A percentile compares a stretch with the other conserved stretches of the same genome.
Evolutionary conservation across 495 filamentous ascomycete genomes (phyloP).

Genomic region (Cercophora scortea): DNA sequence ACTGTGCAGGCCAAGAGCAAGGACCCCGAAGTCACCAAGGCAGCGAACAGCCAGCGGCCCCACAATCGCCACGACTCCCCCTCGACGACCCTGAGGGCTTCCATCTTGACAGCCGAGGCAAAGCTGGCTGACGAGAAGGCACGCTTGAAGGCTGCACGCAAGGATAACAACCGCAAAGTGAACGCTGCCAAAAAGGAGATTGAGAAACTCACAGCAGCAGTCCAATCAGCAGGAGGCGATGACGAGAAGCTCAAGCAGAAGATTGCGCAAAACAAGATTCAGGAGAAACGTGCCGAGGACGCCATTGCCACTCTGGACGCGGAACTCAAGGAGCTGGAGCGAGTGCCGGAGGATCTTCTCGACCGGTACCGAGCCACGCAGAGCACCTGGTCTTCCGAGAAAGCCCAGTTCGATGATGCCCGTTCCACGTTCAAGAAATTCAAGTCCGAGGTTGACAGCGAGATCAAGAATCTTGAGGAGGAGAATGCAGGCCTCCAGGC

Average conservation of each 20-base stretch:
- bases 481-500: conserved; percentile 61
- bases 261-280: conserved; percentile 66
- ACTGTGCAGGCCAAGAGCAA: conserved; percentile 63
- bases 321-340: conserved; percentile 60
- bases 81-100: conserved; percentile 79
- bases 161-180: conserved; percentile 67
- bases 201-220: conserved; percentile 59
- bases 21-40: conserved; percentile 46
- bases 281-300: conserved; percentile 73
- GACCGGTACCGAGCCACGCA: conserved; percentile 54
- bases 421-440: conserved; percentile 53
- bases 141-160: conserved; percentile 65
- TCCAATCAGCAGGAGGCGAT: conserved; percentile 64
- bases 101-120: conserved; percentile 69
- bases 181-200: conserved; percentile 71
- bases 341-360: conserved; percentile 59
- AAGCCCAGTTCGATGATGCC: conserved; percentile 51
- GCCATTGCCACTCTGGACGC: conserved; percentile 51
- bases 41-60: conserved; percentile 43
- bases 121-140: conserved; percentile 71
- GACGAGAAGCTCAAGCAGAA: conserved; percentile 81
- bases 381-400: conserved; percentile 52
- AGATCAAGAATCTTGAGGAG: conserved; percentile 54
- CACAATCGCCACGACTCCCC: conserved; percentile 73
- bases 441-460: conserved; percentile 55